Conservation (phyloP, 352 stramenopile species). For the Phytophthora hibernalis region DNA sequence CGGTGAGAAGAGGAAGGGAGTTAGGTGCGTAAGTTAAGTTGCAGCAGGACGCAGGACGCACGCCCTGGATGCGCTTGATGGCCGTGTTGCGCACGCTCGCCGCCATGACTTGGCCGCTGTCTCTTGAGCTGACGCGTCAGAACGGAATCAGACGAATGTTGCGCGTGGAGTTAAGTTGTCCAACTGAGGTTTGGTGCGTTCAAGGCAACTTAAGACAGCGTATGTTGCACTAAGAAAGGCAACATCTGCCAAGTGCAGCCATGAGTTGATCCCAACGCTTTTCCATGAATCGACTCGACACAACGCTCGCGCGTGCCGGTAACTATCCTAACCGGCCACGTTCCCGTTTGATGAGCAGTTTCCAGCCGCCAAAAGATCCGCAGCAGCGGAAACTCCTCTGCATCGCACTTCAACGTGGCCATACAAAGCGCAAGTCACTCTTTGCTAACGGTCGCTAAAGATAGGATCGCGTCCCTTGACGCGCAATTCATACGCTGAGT, state of each 20-base stretch:
- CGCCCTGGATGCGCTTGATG: constrained; percentile 88
- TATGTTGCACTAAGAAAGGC: no score
- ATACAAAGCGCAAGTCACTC: neutral
- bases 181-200: no score
- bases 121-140: constrained; percentile 27
- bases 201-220: no score
- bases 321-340: neutral
- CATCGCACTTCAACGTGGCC: neutral
- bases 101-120: constrained; percentile 36
- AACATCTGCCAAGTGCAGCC: no score
- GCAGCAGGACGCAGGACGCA: constrained; percentile 29
- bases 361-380: constrained; percentile 1
- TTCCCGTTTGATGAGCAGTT: neutral
- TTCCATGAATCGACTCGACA: neutral
- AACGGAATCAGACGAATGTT: constrained; percentile 16
- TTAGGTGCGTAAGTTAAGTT: neutral
- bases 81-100: constrained; percentile 78
- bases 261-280: neutral
- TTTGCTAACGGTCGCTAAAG: constrained; percentile 10
- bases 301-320: neutral
- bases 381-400: neutral
- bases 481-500: constrained; percentile 5
- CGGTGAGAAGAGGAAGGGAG: neutral
- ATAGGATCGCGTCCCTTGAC: constrained; percentile 11
- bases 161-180: no score